Base-by-base conservation (phyloP, 495 filamentous ascomycete genomes). In the Aspergillus baeticus region DNA sequence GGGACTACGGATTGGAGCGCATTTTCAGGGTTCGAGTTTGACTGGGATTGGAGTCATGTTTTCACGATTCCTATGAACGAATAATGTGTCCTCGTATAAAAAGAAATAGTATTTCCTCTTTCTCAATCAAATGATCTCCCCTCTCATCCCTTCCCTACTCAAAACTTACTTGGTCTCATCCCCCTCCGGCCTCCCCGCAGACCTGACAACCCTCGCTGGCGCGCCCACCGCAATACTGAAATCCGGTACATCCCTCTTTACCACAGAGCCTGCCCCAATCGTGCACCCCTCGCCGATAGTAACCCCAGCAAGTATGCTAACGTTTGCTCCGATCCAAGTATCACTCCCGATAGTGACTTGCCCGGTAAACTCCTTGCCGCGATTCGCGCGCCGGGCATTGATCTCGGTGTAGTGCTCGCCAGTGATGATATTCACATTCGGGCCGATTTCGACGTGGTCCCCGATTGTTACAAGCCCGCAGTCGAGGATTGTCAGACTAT, bases 261-360 rank as follows among this genome's bases (percentile, higher is more conserved):
- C 80, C n/a, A 83, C 66, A 0, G 70, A 69, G 0, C 74, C 75
- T 1, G 76, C 76, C 5, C 74, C 76, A 48, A 79, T 68, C 5
- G 75, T 78, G 17, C 64, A 75, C 5, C 76, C 76, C 58, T 76
- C 61, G 0, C 76, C 76, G 26, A 79, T 75, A 0, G 71, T 87
- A 5, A 94, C 87, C 0, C 91, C 91, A 0, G 89, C 82, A 11
- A 88, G 66, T 11, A 96, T 78, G 14, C 80, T 73, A 2, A 86
- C 88, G 61, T 84, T 85, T 0, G 88, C 90, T 1, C 90, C 89
- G 35, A 96, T 75, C 90, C 91, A 96, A 63, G 88, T 92, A 63
- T 96, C 91, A 57, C 92, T 87, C 1, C 83, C 90, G 42, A 96
- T 84, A 6, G 69, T 76, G 44, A 89, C 46, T 80, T 73, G 4